phyloP scores from a whole-genome alignment of 192 early-diverging fungal species.

The Coemansia sp. region DNA sequence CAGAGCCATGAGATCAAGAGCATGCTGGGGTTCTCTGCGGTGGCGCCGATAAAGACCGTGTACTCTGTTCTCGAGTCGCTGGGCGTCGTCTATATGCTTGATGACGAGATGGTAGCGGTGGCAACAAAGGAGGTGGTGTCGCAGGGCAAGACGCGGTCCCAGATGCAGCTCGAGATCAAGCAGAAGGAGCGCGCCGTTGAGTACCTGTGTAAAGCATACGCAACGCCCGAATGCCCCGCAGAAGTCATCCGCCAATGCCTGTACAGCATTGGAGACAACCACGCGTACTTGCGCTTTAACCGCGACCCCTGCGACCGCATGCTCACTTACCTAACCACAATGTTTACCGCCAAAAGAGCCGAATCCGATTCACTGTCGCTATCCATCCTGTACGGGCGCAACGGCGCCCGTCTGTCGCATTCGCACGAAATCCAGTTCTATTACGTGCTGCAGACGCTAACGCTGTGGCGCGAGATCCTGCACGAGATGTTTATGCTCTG shows the following conservation, averaged over 20 bases:
- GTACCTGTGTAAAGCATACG: constrained; percentile 77
- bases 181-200: constrained; percentile 93
- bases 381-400: constrained; percentile 77
- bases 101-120: constrained; percentile 76
- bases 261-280: constrained; percentile 98
- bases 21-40: constrained; percentile 77
- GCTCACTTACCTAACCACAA: constrained; percentile 68
- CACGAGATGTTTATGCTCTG: constrained; percentile 99
- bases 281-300: constrained; percentile 85
- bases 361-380: constrained; percentile 70
- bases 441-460: constrained; percentile 91
- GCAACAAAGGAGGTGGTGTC: constrained; percentile 67
- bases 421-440: constrained; percentile 90
- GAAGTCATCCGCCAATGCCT: constrained; percentile 83
- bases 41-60: constrained; percentile 89
- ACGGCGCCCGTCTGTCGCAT: constrained; percentile 89
- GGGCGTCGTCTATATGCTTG: constrained; percentile 65
- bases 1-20: constrained; percentile 70
- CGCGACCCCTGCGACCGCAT: constrained; percentile 96
- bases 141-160: constrained; percentile 62
- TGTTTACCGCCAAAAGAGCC: constrained; percentile 65
- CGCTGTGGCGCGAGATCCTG: constrained; percentile 93
- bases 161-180: constrained; percentile 83
- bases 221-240: constrained; percentile 54
- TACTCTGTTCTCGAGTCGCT: constrained; percentile 70